Evolutionary conservation across 139 green algal species (phyloP), one percentile per base, ranked within the genome.

Genomic region (Tetradesmus obliquus): DNA sequence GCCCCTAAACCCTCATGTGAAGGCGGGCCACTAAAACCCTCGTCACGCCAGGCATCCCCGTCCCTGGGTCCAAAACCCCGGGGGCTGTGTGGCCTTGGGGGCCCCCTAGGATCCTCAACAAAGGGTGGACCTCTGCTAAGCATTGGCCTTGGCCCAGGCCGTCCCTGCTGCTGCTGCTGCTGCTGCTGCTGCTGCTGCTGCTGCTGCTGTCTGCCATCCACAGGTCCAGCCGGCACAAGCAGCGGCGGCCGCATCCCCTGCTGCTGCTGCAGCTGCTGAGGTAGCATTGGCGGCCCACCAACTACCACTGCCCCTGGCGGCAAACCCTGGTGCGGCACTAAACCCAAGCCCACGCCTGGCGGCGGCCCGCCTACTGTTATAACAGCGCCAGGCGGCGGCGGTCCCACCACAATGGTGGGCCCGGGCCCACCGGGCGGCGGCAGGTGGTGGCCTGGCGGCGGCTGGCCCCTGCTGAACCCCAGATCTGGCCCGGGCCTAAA

Each of bases 121-220:
- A 76, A 24, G 2, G 66, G 66, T 24, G 66, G 66, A 66, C 57
- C 57, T 66, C 57, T 66, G 57, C 57, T 9, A 9, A 13, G 57
- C 57, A 66, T 66, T 66, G 57, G 57, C 8, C 57, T 7, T 66
- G 66, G 66, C 3, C 17, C 66, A 24, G 66, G 66, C 1, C 66
- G 32, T 45, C 32, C 32, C 53, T 86, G 81, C 57, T 88, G 84
- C 45, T 88, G 84, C 57, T 79, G 54, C 57, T 58, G n/a, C 4
- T 58, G 58, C 9, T 76, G 15, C 9, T 76, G 15, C 82, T 24
- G 45, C 81, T 66, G 82, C 32, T 76, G 84, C 84, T 88, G 83
- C 83, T 88, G 84, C 57, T 88, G 83, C 57, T 79, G 84, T 55
- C 66, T 76, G 66, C 15, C 66, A 24, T 76, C 66, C 66, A 76